Evolutionary conservation across 495 filamentous ascomycete genomes (phyloP).

Genomic region (Trichocladium antarcticum): DNA sequence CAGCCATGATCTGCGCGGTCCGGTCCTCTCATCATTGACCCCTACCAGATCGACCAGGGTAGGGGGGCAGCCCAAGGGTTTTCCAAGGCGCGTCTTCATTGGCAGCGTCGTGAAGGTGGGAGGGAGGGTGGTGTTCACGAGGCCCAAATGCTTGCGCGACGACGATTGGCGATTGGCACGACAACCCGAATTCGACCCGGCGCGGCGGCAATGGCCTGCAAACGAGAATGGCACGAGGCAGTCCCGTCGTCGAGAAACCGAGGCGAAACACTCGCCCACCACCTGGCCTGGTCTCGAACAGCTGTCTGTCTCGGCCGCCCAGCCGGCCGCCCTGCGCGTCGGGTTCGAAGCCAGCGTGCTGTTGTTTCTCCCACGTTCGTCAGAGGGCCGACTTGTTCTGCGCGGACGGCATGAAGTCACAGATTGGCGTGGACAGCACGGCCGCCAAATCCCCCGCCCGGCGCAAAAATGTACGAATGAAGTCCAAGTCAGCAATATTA

Average conservation of each 20-base stretch:
- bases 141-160: not conserved
- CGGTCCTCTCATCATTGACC: slow-evolving; percentile 3
- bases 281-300: too few relatives aligned
- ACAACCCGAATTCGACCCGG: not conserved
- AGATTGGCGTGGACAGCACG: not conserved
- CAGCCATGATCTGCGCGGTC: not conserved
- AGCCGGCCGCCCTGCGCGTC: slow-evolving; percentile 1
- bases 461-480: not conserved
- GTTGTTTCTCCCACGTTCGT: not conserved
- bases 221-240: too few relatives aligned
- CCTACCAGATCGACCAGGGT: slow-evolving; percentile 1
- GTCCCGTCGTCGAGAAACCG: too few relatives aligned
- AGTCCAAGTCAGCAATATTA: not conserved
- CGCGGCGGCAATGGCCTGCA: not conserved
- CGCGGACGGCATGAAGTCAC: not conserved
- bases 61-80: not conserved
- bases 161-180: not conserved
- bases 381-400: not conserved
- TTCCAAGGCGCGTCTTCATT: not conserved
- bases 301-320: not conserved
- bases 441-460: not conserved
- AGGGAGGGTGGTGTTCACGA: too few relatives aligned
- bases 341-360: not conserved
- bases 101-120: not conserved
- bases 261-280: too few relatives aligned